Base-by-base conservation (phyloP, 2,329 filamentous ascomycete genomes). In the Sclerotinia glacialis region DNA sequence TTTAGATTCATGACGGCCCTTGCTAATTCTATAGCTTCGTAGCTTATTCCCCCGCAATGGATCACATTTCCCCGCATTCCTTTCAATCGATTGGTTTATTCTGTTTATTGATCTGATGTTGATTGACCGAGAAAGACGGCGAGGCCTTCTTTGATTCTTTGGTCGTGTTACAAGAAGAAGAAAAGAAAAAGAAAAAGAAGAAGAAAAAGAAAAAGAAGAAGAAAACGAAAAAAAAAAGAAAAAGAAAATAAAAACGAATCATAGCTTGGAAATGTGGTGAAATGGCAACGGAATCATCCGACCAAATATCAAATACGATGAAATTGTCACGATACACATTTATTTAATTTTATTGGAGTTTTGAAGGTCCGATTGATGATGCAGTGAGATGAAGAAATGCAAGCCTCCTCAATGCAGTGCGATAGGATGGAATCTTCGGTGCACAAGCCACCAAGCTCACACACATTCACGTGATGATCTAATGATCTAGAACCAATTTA, bases 351-450 rank as follows among this genome's bases (percentile, higher is more conserved):
- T 18, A 21, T 18, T 52, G 50, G 16, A 52, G 16, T 1, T 0
- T 28, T n/a, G 37, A 58, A 58, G 55, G 55, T 58, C 55, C 55
- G 55, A 58, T 58, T 58, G 5, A 58, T 14, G 55, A 44, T 58
- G 55, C 55, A n/a, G 40, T 58, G 55, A 44, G 23, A 58, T 28
- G 54, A 56, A 56, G 54, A 56, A 56, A 56, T 58, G 55, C 55
- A 58, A 28, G 53, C 53, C 53, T 55, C n/a, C n/a, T 14, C 6
- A 16, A 59, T 46, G 55, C 40, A 31, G 40, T 46, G 42, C 16
- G 40, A 59, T 42, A 59, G 40, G 16, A 59, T 59, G 23, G 55
- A 59, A 46, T 59, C 55, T 59, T 59, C 55, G 14, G 40, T 59
- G 56, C 56, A 60, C 56, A 47, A 47, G 56, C 56, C 56, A 60